Percentiles rank a stretch among this genome's conserved stretches.
Evolutionary conservation across 495 filamentous ascomycete genomes (phyloP).

Genomic region (Copromyces sp.): DNA sequence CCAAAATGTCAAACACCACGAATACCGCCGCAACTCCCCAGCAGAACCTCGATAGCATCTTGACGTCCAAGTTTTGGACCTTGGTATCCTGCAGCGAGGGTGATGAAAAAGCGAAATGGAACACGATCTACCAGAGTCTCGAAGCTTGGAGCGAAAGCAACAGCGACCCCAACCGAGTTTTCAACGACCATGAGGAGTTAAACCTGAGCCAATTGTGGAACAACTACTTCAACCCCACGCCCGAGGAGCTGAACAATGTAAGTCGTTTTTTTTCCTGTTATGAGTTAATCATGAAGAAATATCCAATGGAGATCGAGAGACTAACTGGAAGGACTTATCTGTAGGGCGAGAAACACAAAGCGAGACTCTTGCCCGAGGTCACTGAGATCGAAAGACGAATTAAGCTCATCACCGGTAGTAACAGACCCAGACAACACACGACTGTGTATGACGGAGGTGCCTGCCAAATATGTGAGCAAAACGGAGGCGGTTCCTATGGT

Average conservation of each 20-base stretch:
- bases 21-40: neutral
- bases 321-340: neutral
- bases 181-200: neutral
- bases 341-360: neutral
- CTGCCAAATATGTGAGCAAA: neutral
- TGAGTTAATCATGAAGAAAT: neutral
- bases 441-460: neutral
- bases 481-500: neutral
- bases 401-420: too few species aligned
- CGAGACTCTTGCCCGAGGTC: neutral
- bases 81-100: neutral
- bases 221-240: neutral
- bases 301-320: neutral
- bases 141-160: neutral
- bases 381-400: too few species aligned
- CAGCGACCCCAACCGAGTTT: neutral
- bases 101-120: too few species aligned
- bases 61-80: fast-evolving
- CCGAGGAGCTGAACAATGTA: neutral
- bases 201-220: neutral
- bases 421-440: neutral
- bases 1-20: neutral
- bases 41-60: fast-evolving
- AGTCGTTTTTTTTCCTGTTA: neutral
- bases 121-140: too few species aligned